Evolutionary conservation across 805 yeast species (phyloP).

Genomic region (Ogataea methanolica): DNA sequence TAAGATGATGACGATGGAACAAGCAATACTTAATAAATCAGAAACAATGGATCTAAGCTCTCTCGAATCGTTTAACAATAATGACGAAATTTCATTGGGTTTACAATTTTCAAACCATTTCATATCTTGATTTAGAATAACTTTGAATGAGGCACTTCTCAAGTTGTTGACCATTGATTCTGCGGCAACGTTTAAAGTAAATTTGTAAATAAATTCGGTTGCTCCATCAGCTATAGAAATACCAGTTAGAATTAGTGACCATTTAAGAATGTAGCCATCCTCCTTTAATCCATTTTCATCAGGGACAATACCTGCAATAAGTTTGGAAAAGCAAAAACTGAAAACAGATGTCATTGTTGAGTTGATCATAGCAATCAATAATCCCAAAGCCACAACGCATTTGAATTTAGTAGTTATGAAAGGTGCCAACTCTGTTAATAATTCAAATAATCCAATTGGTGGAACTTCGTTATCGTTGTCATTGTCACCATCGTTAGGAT

Average conservation of each 20-base stretch:
- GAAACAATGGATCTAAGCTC: conserved; percentile 66
- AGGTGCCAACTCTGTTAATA: conserved; percentile 16
- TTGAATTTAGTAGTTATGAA: conserved; percentile 4
- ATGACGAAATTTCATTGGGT: conserved; percentile 54
- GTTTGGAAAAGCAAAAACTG: conserved; percentile 68
- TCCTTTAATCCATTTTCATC: conserved; percentile 25
- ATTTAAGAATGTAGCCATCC: conserved; percentile 37
- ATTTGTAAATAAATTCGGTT: conserved; percentile 46
- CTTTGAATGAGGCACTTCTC: conserved; percentile 44
- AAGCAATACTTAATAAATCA: conserved; percentile 51
- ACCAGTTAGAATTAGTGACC: conserved; percentile 65
- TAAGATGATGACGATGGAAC: conserved; percentile 51
- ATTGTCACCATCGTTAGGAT: conserved; percentile 7
- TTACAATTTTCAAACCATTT: conserved; percentile 45
- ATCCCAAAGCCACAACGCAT: conserved; percentile 41
- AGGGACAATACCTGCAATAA: conserved; percentile 62
- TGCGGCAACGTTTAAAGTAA: conserved; percentile 50
- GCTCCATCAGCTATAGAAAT: conserved; percentile 63
- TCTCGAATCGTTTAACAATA: conserved; percentile 76
- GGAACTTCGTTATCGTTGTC: conserved; percentile 11
- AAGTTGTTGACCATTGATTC: conserved; percentile 62
- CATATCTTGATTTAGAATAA: conserved; percentile 47
- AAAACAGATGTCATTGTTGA: conserved; percentile 74
- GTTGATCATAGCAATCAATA: conserved; percentile 46
- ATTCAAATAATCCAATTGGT: conserved; percentile 26